Evolutionary conservation across 768 basidiomycete genomes (phyloP), one percentile per base, ranked within the genome.

Genomic region (Cyclocybe cylindracea): DNA sequence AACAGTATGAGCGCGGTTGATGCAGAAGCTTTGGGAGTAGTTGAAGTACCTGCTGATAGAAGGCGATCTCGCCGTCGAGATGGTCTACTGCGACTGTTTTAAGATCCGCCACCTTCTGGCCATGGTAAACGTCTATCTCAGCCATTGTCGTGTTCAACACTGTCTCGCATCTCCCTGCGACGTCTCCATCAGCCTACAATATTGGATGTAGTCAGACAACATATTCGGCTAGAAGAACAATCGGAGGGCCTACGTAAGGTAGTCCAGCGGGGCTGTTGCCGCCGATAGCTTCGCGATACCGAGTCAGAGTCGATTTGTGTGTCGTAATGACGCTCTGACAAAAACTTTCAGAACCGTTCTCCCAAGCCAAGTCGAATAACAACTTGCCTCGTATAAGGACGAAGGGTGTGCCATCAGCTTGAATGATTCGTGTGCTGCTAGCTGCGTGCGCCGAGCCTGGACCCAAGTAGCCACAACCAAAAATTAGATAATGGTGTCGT

Each of bases 71-170:
- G 6, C 84, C 86, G 56, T 92, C 89, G 2, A 94, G 77, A 63
- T 91, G 85, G 36, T 87, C 86, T 51, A 74, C 80, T 4, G 82
- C 70, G 10, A 89, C 55, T 1, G 63, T 68, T 11, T 72, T 67
- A 54, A 93, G 84, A 58, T 92, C 89, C 60, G 89, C 87, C 6
- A 66, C 63, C 65, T 91, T 89, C 66, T 91, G 87, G 0, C 72
- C 68, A 62, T 91, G 89, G 58, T 91, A 89, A 1, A 79, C 83
- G 44, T 90, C 87, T 76, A 94, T 84, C 72, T 94, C 91, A 1
- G 92, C 89, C 84, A 92, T 86, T 2, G 91, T 93, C 7, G 84
- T 85, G 65, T 94, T 94, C 24, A 95, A 71, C 6, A 93, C 89
- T 0, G 92, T 94, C 69, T 95, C 92, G 64, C 89, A 93, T 14